Evolutionary conservation across 441 rosid genomes (phyloP), one percentile per base, ranked within the genome.

Genomic region (Adansonia rubrostipa): DNA sequence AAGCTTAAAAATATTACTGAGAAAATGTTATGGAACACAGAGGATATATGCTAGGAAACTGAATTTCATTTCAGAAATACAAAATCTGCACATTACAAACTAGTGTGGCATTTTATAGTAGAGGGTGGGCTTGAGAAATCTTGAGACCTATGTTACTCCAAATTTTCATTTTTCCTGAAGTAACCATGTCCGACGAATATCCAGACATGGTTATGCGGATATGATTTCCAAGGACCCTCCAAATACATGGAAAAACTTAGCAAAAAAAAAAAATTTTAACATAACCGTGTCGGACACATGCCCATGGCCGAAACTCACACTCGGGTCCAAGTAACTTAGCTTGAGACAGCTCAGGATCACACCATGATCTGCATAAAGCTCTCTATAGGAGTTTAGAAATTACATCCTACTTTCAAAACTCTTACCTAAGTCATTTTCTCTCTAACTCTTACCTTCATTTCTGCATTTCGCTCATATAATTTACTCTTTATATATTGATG

Each of bases 401-500:
- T 17, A 17, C 56, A 54, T 56, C 64, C 15, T 9, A 33, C 17
- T 33, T 71, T 33, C 64, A 54, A 36, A 45, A 53, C 61, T 51
- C 20, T 54, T 9, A 54, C 50, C 28, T 36, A 54, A n/a, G 63
- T 54, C 47, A 54, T 71, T 71, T 71, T 71, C 48, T 36, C 19
- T 69, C 19, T 13, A 9, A 20, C 50, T 54, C 50, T 36, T 36
- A 72, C 5, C 64, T 63, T 36, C 64, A 72, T 9, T 72, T 56
- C n/a, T 17, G 45, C 40, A 57, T 9, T 33, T 58, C 51, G 56
- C 15, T 71, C 48, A 53, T n/a, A 33, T 2, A 53, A 53, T 28
- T 51, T 71, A 42, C 75, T 33, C 75, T 13, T 22, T 33, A 33
- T 54, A 57, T 42, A 54, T 54, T 72, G 63, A 72, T 71, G 75